A percentile compares a stretch with the other conserved stretches of the same genome.
phyloP scores from a whole-genome alignment of 495 filamentous ascomycete genomes.

The Annulohypoxylon stygium region DNA sequence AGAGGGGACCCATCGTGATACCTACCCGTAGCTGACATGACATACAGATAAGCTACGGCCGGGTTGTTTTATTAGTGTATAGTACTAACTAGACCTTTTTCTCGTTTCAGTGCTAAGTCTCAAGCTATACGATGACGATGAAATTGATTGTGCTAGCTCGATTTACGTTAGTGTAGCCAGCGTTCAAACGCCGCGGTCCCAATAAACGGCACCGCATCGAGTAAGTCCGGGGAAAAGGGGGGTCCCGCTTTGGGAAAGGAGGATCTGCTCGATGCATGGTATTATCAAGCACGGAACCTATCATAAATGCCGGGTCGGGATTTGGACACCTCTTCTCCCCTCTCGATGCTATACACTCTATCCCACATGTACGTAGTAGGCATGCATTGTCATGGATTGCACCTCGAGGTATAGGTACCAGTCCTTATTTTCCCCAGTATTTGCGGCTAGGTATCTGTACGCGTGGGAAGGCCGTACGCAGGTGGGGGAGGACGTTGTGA shows the following conservation, averaged over 20 bases:
- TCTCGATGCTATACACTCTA: background rate
- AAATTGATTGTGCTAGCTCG: background rate
- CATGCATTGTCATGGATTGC: constrained; percentile 7
- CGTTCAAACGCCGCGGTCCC: constrained; percentile 35
- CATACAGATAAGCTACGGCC: constrained; percentile 15
- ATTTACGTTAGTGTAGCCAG: background rate
- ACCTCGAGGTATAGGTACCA: background rate
- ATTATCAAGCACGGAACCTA: constrained; percentile 33
- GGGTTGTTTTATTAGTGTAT: background rate
- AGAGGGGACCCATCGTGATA: background rate
- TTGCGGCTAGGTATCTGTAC: constrained; percentile 20
- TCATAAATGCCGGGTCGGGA: constrained; percentile 48
- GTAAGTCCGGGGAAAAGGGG: constrained; percentile 33
- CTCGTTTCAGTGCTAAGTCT: no score
- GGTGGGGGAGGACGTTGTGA: background rate
- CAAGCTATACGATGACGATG: no score
- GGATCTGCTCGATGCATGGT: constrained; percentile 36
- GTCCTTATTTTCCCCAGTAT: constrained; percentile 20
- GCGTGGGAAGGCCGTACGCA: background rate
- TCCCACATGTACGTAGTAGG: no score
- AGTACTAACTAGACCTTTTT: background rate
- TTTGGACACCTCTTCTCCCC: constrained; percentile 24
- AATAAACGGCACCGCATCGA: constrained; percentile 12
- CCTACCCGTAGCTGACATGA: background rate
- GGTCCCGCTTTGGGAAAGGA: constrained; percentile 36